These are phyloP conservation scores for Microthyrium microscopicum DNA, from an alignment of 2,329 filamentous ascomycete genomes.

Conservation along the genomic window DNA sequence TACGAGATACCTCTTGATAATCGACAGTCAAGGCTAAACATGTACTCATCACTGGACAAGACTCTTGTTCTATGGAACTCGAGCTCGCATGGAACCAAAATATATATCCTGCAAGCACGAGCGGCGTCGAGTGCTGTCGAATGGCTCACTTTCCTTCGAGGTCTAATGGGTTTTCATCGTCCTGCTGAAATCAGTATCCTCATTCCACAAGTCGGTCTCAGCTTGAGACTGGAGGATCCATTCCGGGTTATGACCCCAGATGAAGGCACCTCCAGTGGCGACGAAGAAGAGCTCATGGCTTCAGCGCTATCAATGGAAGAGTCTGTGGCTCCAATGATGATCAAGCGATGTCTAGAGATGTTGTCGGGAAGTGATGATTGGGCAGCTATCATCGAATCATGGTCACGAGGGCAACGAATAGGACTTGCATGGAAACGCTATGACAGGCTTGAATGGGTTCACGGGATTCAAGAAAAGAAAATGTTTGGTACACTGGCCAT, in stretches of 20 bases:
- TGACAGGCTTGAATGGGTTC: slow-evolving; percentile 51
- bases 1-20: slow-evolving; percentile 40
- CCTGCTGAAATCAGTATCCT: slow-evolving; percentile 40
- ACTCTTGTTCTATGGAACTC: slow-evolving; percentile 47
- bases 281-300: slow-evolving; percentile 28
- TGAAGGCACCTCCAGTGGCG: slow-evolving; percentile 24
- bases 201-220: slow-evolving; percentile 46
- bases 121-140: slow-evolving; percentile 46
- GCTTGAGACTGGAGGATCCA: slow-evolving; percentile 40
- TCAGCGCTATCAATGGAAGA: slow-evolving; percentile 34
- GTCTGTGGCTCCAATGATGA: slow-evolving; percentile 38
- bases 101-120: slow-evolving; percentile 45
- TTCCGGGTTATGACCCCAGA: slow-evolving; percentile 36
- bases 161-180: slow-evolving; percentile 41
- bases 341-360: slow-evolving; percentile 41
- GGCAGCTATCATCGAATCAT: slow-evolving; percentile 39
- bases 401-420: slow-evolving; percentile 41
- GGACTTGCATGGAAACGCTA: slow-evolving; percentile 54
- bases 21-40: slow-evolving; percentile 38
- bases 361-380: slow-evolving; percentile 40
- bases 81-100: slow-evolving; percentile 35
- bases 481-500: slow-evolving; percentile 56
- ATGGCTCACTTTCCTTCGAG: slow-evolving; percentile 51
- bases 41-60: slow-evolving; percentile 52
- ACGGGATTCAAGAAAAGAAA: slow-evolving; percentile 46